Evolutionary conservation across 257 asterid species (phyloP), one percentile per base, ranked within the genome.

Genomic region (Gynochthodes officinalis): DNA sequence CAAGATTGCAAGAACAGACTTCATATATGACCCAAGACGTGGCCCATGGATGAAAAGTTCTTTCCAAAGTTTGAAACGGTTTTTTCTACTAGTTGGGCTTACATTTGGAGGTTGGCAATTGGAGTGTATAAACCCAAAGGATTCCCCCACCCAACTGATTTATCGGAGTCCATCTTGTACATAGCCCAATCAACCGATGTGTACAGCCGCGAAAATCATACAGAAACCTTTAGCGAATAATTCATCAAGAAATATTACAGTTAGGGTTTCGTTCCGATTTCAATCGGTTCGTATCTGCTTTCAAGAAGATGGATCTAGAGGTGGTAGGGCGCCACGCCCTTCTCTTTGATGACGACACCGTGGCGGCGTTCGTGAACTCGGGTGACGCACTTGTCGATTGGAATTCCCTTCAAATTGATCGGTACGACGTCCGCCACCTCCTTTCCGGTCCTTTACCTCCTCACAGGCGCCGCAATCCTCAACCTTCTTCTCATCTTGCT

Each of bases 381-480:
- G 79, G 74, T 65, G 92, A 87, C 66, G 99, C 98, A 15, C 96
- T 92, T 32, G 96, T 95, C 14, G 98, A 89, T 11, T 95, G 99
- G 99, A 80, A 92, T 78, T 92, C 98, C 67, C 94, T 92, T 63
- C 81, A 77, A 64, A 95, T 95, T 77, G 99, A 95, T 75, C 96
- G 99, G 27, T 95, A 90, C 86, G 98, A 95, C 84, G 97, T 87
- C 68, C 99, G 99, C 33, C 98, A 92, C 86, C 96, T 92, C 73
- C 96, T 95, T 78, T 75, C 96, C 13, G 77, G 83, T 27, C 96
- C 98, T 19, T 93, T 90, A 11, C 99, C 97, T 14, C 79, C 90
- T 28, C 92, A 96, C 15, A 81, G 89, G 89, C 81, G 83, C 60
- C 84, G 75, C 19, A 78, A 32, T 77, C 67, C 76, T 44, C 88